Base-by-base conservation (phyloP, 441 rosid species). In the Populus hybrid region DNA sequence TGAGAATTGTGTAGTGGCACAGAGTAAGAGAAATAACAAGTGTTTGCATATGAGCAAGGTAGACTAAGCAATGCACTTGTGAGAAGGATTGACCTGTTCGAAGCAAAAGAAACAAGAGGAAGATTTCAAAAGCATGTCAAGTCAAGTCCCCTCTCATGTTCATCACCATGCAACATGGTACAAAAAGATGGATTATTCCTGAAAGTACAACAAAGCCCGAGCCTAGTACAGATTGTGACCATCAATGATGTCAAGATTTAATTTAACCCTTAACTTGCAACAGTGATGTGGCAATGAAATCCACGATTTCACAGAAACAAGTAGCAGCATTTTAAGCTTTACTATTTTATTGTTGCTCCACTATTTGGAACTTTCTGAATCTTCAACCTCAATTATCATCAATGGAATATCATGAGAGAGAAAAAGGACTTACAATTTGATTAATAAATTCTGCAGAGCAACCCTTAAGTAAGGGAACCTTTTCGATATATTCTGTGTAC, bases 371-470 rank as follows among this genome's bases (percentile, higher is more conserved):
- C 10, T 38, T 63, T 70, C 46, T 18, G 23, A 30, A 14, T 30
- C n/a, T 53, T 32, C 5, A 14, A 42, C 42, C 77, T 7, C 50
- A 30, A 73, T 28, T 59, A 53, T 67, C 46, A 71, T 67, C 20
- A 14, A 32, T 23, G 38, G 12, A 23, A 72, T 34, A 68, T 21
- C 10, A 46, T 67, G 69, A 57, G 4, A 26, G 18, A 30, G 32
- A 30, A 30, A 67, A 73, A 23, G 57, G 67, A 86, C 95, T 88
- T 85, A 92, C 99, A 61, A 96, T 90, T 85, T 94, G 99, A 80
- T 89, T 92, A 35, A 94, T 87, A 71, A 96, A 92, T 86, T 94
- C 98, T 1, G 88, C 74, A 18, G 99, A 93, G 80, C 99, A 96
- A 74, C 85, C 98, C 78, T 79, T 85, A 75, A 96, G 91, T 67